Percentiles rank a stretch among this genome's conserved stretches.
Evolutionary conservation across 2,329 filamentous ascomycete species (phyloP).

Genomic region (Rhynchosporium secalis): DNA sequence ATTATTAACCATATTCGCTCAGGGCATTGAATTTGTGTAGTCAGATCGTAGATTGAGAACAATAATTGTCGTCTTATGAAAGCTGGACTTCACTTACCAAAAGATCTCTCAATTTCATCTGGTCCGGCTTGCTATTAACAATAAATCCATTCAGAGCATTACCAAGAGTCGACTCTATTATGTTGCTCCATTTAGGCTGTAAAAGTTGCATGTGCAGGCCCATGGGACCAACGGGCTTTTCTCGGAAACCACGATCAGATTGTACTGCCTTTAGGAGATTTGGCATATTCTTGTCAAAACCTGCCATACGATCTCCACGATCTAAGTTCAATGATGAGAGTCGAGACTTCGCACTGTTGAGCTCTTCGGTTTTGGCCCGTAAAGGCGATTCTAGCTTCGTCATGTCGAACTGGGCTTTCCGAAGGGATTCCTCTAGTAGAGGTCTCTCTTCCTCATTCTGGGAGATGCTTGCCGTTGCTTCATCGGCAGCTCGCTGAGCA

Average conservation of each 20-base stretch:
- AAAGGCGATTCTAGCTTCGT: slow-evolving; percentile 41
- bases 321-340: slow-evolving; percentile 56
- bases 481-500: slow-evolving; percentile 51
- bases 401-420: slow-evolving; percentile 39
- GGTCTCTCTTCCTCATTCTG: slow-evolving; percentile 45
- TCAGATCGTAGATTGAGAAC: too few species aligned
- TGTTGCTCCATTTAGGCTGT: slow-evolving; percentile 78
- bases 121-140: slow-evolving; percentile 75
- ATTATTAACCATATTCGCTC: background rate
- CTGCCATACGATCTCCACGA: slow-evolving; percentile 59
- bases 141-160: slow-evolving; percentile 72
- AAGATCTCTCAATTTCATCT: slow-evolving; percentile 56
- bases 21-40: too few species aligned
- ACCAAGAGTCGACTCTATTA: slow-evolving; percentile 79
- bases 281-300: slow-evolving; percentile 63
- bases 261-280: slow-evolving; percentile 68
- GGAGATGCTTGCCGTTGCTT: slow-evolving; percentile 46
- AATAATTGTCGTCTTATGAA: too few species aligned
- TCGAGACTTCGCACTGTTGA: slow-evolving; percentile 51
- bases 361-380: slow-evolving; percentile 53
- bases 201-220: slow-evolving; percentile 74
- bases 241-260: slow-evolving; percentile 65
- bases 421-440: slow-evolving; percentile 40
- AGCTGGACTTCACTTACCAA: slow-evolving; percentile 44
- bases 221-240: slow-evolving; percentile 79